Conservation (phyloP, 2,329 filamentous ascomycete species). For the Monosporascus sp. region DNA sequence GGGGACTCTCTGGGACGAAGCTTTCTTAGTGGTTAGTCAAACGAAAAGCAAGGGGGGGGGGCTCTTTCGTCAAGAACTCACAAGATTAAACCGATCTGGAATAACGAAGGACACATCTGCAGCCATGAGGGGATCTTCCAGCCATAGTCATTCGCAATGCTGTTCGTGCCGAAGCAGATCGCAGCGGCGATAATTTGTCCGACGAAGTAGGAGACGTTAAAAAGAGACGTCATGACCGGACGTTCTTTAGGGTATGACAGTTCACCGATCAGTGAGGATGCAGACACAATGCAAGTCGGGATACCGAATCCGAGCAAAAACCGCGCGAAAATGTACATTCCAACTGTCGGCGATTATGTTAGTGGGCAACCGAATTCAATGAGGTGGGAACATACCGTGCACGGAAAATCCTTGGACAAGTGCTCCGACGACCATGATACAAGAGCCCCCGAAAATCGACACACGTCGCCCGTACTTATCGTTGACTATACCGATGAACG, state of each 20-base stretch:
- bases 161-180: slow-evolving; percentile 45
- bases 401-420: slow-evolving; percentile 48
- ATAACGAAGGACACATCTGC: slow-evolving; percentile 37
- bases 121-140: slow-evolving; percentile 43
- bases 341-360: slow-evolving; percentile 14
- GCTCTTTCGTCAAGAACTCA: slow-evolving; percentile 9
- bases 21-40: slow-evolving; percentile 1
- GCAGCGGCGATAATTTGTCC: slow-evolving; percentile 44
- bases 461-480: slow-evolving; percentile 50
- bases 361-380: not conserved
- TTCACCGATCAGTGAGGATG: slow-evolving; percentile 54
- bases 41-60: no score
- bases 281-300: slow-evolving; percentile 53
- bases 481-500: slow-evolving; percentile 51
- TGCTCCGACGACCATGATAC: slow-evolving; percentile 48
- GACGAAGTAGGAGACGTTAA: slow-evolving; percentile 54
- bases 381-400: slow-evolving; percentile 30
- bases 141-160: slow-evolving; percentile 30
- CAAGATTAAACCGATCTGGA: slow-evolving; percentile 35
- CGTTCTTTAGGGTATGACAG: slow-evolving; percentile 56
- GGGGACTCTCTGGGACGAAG: slow-evolving; percentile 54
- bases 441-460: slow-evolving; percentile 50
- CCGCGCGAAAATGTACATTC: slow-evolving; percentile 55
- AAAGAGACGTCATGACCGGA: slow-evolving; percentile 51
- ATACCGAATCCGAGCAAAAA: slow-evolving; percentile 57